These are phyloP conservation scores for Rhizopus sp. DNA, from an alignment of 371 early-diverging fungal genomes.

Conservation along the genomic window DNA sequence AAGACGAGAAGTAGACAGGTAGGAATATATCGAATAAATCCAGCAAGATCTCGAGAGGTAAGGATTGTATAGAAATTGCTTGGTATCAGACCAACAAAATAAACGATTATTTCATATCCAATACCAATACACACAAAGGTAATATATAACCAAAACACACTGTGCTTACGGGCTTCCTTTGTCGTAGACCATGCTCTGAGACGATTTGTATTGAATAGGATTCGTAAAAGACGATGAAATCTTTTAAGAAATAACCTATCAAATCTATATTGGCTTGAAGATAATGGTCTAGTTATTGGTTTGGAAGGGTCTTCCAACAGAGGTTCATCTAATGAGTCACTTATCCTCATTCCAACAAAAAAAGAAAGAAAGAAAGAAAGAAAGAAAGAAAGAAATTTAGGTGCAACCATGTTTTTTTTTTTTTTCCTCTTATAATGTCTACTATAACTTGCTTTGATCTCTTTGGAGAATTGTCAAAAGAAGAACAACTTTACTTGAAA, in stretches of 20 bases:
- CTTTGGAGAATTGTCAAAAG: constrained; percentile 42
- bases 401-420: not conserved
- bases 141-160: constrained; percentile 51
- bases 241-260: constrained; percentile 54
- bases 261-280: constrained; percentile 35
- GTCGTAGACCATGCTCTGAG: constrained; percentile 23
- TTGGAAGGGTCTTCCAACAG: not conserved
- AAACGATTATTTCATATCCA: constrained; percentile 63
- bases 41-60: constrained; percentile 56
- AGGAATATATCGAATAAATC: constrained; percentile 56
- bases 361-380: too few relatives aligned
- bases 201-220: constrained; percentile 37
- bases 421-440: constrained; percentile 2
- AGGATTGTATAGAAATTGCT: constrained; percentile 75
- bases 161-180: constrained; percentile 28
- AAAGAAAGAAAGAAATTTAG: not conserved
- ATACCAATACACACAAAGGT: constrained; percentile 45
- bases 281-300: too few relatives aligned
- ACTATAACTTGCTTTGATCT: constrained; percentile 30
- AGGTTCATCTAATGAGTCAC: not conserved
- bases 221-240: constrained; percentile 37
- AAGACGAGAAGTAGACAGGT: constrained; percentile 59
- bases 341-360: constrained; percentile 10
- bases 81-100: constrained; percentile 72
- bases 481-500: constrained; percentile 24